Percentiles rank a stretch among this genome's conserved stretches.
Conservation (phyloP, 495 filamentous ascomycete species). For the Cudoniella acicularis region DNA sequence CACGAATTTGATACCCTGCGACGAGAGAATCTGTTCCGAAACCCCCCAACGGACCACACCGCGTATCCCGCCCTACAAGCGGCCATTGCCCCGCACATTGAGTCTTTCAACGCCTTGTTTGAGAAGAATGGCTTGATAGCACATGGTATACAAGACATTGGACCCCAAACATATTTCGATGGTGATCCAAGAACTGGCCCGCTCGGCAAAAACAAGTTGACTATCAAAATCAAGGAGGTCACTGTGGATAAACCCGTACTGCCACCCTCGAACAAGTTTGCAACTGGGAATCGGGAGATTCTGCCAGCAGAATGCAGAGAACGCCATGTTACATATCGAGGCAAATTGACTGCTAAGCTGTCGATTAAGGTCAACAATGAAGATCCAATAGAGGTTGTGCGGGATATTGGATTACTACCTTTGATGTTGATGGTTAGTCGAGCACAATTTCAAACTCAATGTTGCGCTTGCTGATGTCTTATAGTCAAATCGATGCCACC, state of each 20-base stretch:
- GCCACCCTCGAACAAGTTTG: conserved; percentile 75
- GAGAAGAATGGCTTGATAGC: conserved; percentile 67
- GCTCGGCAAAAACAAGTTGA: conserved; percentile 63
- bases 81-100: conserved; percentile 82
- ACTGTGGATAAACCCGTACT: conserved; percentile 73
- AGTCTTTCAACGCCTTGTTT: conserved; percentile 95
- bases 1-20: conserved; percentile 76
- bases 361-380: conserved; percentile 84
- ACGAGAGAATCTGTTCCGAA: conserved; percentile 80
- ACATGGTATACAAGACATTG: conserved; percentile 79
- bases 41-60: conserved; percentile 80
- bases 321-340: conserved; percentile 86
- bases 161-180: conserved; percentile 81
- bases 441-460: not conserved
- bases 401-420: conserved; percentile 84
- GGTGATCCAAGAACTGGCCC: conserved; percentile 56
- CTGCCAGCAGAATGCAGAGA: conserved; percentile 92
- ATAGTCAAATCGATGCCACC: conserved; percentile 83
- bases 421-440: conserved; percentile 79
- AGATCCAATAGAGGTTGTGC: conserved; percentile 69
- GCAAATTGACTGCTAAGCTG: conserved; percentile 73
- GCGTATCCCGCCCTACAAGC: conserved; percentile 83
- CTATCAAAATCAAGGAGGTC: conserved; percentile 69
- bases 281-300: conserved; percentile 72
- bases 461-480: conserved; percentile 15